Evolutionary conservation across 2,329 filamentous ascomycete species (phyloP).

Genomic region (Phaeophleospora eucalypticola): DNA sequence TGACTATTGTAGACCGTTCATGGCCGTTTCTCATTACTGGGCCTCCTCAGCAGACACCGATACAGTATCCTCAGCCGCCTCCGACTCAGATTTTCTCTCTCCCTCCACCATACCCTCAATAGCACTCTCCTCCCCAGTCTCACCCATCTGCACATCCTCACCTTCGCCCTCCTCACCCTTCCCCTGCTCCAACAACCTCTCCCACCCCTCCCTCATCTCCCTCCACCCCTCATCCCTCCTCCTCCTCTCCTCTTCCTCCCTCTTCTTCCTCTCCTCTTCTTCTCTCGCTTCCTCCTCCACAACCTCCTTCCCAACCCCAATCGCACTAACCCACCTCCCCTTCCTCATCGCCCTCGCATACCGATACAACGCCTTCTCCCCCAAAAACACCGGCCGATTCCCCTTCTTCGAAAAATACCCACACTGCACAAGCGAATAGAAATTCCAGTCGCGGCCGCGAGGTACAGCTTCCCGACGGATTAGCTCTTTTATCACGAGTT

Average conservation of each 20-base stretch:
- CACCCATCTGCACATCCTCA: not conserved
- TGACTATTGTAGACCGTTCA: too few species aligned
- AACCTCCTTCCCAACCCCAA: slow-evolving; percentile 3
- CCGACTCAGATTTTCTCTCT: too few species aligned
- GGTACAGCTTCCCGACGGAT: not conserved
- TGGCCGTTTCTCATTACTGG: too few species aligned
- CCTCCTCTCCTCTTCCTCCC: not conserved
- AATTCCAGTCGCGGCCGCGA: not conserved
- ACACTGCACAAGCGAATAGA: too few species aligned
- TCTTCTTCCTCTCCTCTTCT: not conserved
- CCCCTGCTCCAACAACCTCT: not conserved
- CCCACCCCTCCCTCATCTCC: not conserved
- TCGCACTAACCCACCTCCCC: not conserved
- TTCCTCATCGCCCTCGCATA: not conserved
- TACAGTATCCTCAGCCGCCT: too few species aligned
- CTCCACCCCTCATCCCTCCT: not conserved
- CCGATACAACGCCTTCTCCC: not conserved
- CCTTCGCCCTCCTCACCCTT: not conserved
- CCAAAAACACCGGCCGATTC: too few species aligned
- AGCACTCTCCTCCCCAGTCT: not conserved
- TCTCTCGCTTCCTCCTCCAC: not conserved
- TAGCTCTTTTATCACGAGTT: slow-evolving; percentile 23
- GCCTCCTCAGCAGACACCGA: too few species aligned
- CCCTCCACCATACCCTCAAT: not conserved
- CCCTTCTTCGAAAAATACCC: too few species aligned